phyloP scores from a whole-genome alignment of 2,329 filamentous ascomycete genomes.

The Cytospora chrysosperma region DNA sequence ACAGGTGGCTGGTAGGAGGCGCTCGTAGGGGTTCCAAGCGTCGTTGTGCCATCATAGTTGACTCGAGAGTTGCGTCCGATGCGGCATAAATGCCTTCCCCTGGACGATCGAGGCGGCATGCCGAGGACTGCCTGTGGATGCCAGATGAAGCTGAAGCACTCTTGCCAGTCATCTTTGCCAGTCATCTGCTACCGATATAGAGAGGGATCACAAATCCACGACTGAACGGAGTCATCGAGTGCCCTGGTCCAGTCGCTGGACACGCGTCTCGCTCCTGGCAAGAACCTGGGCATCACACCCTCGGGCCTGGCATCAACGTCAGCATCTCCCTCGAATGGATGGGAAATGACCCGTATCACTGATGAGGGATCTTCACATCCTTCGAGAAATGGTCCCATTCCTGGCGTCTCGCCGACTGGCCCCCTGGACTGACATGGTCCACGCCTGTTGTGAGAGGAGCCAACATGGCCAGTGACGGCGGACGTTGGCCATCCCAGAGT shows the following conservation, averaged over 20 bases:
- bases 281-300: neutral
- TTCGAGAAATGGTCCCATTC: neutral
- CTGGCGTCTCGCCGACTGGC: constrained; percentile 14
- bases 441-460: constrained; percentile 14
- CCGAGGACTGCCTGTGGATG: neutral
- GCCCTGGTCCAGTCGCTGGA: neutral
- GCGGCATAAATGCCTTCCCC: too few species aligned
- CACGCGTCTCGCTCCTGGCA: neutral
- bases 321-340: neutral
- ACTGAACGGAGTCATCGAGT: neutral
- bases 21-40: neutral
- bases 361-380: neutral
- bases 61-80: neutral
- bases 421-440: constrained; percentile 17
- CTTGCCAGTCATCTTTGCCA: too few species aligned
- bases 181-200: neutral
- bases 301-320: neutral
- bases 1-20: neutral
- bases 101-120: neutral
- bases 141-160: neutral
- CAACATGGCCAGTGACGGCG: neutral
- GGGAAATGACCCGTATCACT: neutral
- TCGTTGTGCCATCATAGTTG: neutral
- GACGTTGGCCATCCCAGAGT: neutral
- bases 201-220: too few species aligned